phyloP scores from a whole-genome alignment of 805 yeast species.

The Lipomyces orientalis region DNA sequence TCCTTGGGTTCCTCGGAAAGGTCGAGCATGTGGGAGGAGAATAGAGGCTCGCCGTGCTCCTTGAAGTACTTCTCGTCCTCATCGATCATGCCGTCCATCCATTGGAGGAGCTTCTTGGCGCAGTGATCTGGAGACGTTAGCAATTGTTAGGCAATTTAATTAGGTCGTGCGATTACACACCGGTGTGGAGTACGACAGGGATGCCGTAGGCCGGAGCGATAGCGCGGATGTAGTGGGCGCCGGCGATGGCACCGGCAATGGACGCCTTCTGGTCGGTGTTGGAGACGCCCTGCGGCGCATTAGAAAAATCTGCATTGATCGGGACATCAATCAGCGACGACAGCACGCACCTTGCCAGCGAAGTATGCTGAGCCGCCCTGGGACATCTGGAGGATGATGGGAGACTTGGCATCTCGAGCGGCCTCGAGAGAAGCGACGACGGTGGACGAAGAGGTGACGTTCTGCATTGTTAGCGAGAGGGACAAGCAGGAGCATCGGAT shows the following conservation, averaged over 20 bases:
- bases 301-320: background rate
- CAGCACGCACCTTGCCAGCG: conserved; percentile 77
- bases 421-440: conserved; percentile 97
- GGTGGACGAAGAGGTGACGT: conserved; percentile 97
- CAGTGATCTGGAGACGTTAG: conserved; percentile 71
- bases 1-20: conserved; percentile 95
- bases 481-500: background rate
- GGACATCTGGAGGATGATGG: conserved; percentile 95
- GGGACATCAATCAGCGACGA: background rate
- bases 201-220: conserved; percentile 96
- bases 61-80: conserved; percentile 95
- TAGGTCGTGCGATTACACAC: conserved; percentile 5
- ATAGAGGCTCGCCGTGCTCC: conserved; percentile 89
- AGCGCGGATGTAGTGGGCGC: conserved; percentile 96
- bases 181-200: conserved; percentile 93
- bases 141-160: background rate
- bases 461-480: conserved; percentile 42
- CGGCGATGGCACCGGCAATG: conserved; percentile 93
- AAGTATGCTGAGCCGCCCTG: conserved; percentile 99
- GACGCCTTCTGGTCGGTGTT: conserved; percentile 94
- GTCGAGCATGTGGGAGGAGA: conserved; percentile 99
- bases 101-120: conserved; percentile 95
- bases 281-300: conserved; percentile 66
- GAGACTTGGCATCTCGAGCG: conserved; percentile 91
- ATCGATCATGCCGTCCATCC: conserved; percentile 97